These are phyloP conservation scores for Citrus reticulata DNA, from an alignment of 345 rosid genomes.

Conservation along the genomic window DNA sequence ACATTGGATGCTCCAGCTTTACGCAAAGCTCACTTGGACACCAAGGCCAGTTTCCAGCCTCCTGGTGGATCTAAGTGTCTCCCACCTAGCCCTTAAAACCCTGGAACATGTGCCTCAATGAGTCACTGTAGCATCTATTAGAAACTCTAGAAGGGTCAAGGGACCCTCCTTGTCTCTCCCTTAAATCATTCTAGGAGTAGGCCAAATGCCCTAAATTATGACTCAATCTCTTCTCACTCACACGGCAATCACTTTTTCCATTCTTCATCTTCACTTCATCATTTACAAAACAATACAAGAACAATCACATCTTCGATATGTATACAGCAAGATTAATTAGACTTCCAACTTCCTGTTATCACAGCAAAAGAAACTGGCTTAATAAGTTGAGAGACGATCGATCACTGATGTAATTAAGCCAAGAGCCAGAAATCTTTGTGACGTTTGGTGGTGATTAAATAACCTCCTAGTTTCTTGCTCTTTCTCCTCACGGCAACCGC, in stretches of 20 bases:
- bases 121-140: constrained; percentile 3
- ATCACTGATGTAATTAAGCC: constrained; percentile 34
- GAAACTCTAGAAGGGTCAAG: constrained; percentile 14
- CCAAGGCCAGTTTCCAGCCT: not conserved
- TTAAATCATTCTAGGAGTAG: not conserved
- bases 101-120: constrained; percentile 1
- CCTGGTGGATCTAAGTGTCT: not conserved
- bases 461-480: constrained; percentile 81
- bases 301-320: not conserved
- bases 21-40: not conserved
- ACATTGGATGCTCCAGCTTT: not conserved
- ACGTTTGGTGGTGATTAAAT: constrained; percentile 85
- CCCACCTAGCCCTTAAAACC: not conserved
- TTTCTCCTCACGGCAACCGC: constrained; percentile 85
- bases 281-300: constrained; percentile 32
- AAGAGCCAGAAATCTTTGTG: constrained; percentile 98
- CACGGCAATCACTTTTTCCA: constrained; percentile 12
- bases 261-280: constrained; percentile 11
- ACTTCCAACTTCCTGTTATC: not conserved
- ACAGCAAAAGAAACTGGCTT: no score
- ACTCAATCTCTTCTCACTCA: constrained; percentile 15
- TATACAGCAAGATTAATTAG: not conserved
- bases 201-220: constrained; percentile 16
- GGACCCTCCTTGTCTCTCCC: constrained; percentile 20
- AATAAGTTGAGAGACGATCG: not conserved